Conservation (phyloP, 2,329 filamentous ascomycete species). For the Grosmannia serpens region DNA sequence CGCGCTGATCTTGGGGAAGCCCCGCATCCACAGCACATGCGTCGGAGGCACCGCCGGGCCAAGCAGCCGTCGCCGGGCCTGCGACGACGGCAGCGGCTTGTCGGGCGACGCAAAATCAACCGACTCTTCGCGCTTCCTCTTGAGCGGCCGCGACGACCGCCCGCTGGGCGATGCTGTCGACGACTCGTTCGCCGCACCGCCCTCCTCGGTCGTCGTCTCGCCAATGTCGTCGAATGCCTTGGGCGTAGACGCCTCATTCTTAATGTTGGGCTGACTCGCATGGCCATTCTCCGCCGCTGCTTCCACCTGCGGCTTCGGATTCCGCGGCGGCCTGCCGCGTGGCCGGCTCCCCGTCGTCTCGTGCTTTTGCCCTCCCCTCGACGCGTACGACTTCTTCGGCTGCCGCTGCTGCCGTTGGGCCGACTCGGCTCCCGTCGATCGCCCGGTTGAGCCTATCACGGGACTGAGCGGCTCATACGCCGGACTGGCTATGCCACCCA, state of each 20-base stretch:
- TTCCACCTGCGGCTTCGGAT: not conserved
- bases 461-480: constrained; percentile 49
- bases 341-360: not conserved
- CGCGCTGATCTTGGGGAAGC: constrained; percentile 60
- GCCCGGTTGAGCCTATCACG: constrained; percentile 17
- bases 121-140: constrained; percentile 47
- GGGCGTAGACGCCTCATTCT: constrained; percentile 49
- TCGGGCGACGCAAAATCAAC: constrained; percentile 16
- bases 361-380: not conserved
- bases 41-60: constrained; percentile 41
- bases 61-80: not conserved
- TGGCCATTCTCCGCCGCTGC: not conserved
- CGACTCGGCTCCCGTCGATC: not conserved
- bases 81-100: constrained; percentile 25
- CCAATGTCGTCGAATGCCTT: constrained; percentile 40
- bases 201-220: constrained; percentile 45
- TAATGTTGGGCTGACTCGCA: constrained; percentile 28
- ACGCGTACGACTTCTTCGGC: constrained; percentile 6
- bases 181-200: constrained; percentile 14
- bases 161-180: not conserved
- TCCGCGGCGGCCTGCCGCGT: constrained; percentile 4
- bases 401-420: not conserved
- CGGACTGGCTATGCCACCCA: constrained; percentile 37
- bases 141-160: constrained; percentile 22
- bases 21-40: constrained; percentile 64